A percentile compares a stretch with the other conserved stretches of the same genome.
Evolutionary conservation across 768 basidiomycete species (phyloP).

Genomic region (Boletellus emodensis): DNA sequence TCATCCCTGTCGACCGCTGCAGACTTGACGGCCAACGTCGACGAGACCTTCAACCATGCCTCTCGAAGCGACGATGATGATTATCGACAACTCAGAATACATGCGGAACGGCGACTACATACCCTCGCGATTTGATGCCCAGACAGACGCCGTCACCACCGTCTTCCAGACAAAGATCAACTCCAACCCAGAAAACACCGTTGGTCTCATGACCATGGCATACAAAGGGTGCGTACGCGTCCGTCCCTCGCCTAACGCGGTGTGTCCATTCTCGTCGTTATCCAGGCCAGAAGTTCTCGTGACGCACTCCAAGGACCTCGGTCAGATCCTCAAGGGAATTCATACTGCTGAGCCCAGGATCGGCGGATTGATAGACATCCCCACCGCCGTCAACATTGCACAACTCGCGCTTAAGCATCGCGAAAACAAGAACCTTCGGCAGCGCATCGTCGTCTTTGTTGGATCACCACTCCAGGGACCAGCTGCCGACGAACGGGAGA

Average conservation of each 20-base stretch:
- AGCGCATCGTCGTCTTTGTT: conserved; percentile 92
- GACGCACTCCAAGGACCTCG: conserved; percentile 92
- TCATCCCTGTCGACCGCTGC: conserved; percentile 13
- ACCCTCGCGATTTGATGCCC: conserved; percentile 85
- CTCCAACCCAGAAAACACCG: conserved; percentile 96
- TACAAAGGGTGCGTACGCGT: conserved; percentile 74
- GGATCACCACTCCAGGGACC: conserved; percentile 78
- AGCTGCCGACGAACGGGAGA: conserved; percentile 69
- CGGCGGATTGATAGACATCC: conserved; percentile 79
- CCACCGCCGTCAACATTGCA: conserved; percentile 88
- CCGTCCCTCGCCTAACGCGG: background rate
- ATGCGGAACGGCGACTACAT: conserved; percentile 94
- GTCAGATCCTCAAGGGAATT: conserved; percentile 80
- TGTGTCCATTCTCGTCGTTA: conserved; percentile 1
- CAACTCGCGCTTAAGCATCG: conserved; percentile 96
- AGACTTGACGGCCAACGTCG: conserved; percentile 10
- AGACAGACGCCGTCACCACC: conserved; percentile 85
- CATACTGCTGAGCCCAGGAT: conserved; percentile 70
- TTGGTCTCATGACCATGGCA: conserved; percentile 98
- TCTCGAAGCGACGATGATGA: conserved; percentile 95
- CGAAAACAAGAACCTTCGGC: conserved; percentile 97
- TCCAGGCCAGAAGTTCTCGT: conserved; percentile 90
- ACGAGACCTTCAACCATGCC: conserved; percentile 60
- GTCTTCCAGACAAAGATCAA: conserved; percentile 92
- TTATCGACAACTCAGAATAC: conserved; percentile 97